Conservation (phyloP, 2,329 filamentous ascomycete species). For the Zopfia rhizophila region DNA sequence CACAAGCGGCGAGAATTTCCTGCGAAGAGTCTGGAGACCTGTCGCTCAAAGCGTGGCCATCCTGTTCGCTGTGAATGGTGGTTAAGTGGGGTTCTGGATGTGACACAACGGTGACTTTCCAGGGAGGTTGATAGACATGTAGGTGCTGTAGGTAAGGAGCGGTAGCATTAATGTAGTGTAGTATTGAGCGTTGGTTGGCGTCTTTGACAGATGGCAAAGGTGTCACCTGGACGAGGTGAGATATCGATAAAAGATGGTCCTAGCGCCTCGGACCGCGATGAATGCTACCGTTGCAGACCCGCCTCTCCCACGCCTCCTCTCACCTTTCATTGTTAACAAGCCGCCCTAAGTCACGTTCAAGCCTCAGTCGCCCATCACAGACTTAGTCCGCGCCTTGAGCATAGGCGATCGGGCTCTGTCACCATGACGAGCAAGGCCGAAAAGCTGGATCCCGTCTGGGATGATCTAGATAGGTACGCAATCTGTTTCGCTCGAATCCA, state of each 20-base stretch:
- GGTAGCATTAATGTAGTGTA: conserved; percentile 39
- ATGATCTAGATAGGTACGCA: conserved; percentile 78
- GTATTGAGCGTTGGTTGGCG: conserved; percentile 39
- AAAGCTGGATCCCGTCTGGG: conserved; percentile 68
- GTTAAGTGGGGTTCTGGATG: conserved; percentile 27
- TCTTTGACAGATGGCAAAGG: conserved; percentile 33
- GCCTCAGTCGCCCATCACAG: conserved; percentile 37
- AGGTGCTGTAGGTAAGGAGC: conserved; percentile 17
- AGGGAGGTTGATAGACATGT: conserved; percentile 14
- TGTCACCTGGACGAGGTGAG: conserved; percentile 34
- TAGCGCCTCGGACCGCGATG: conserved; percentile 33
- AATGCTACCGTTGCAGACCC: conserved; percentile 48
- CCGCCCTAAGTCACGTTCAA: conserved; percentile 46
- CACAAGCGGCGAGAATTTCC: conserved; percentile 26
- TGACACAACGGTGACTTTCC: conserved; percentile 36
- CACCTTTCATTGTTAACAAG: conserved; percentile 46
- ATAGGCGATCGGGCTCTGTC: conserved; percentile 60
- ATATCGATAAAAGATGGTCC: conserved; percentile 31
- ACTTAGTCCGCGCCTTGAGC: conserved; percentile 32
- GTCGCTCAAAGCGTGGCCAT: conserved; percentile 31
- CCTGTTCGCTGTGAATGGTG: conserved; percentile 19
- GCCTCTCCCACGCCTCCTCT: conserved; percentile 41
- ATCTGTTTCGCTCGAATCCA: conserved; percentile 31
- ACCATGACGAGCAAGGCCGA: conserved; percentile 57
- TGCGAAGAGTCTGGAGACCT: conserved; percentile 14